phyloP scores from a whole-genome alignment of 2,329 filamentous ascomycete genomes.

The Alternaria solani region DNA sequence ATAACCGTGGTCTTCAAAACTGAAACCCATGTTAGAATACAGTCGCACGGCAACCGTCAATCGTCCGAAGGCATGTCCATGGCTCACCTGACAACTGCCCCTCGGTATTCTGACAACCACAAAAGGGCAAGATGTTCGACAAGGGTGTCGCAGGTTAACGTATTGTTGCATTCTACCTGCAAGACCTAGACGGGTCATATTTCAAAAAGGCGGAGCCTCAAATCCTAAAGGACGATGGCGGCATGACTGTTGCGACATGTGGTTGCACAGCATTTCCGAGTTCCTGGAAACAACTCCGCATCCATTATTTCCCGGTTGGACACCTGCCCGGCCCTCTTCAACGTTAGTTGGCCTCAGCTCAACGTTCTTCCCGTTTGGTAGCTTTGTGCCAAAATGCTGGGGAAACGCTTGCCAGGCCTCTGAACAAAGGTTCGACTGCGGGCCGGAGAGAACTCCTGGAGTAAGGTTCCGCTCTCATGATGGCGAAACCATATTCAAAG shows the following conservation, averaged over 20 bases:
- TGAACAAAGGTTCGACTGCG: background rate
- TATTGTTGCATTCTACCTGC: background rate
- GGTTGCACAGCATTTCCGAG: background rate
- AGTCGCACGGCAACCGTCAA: background rate
- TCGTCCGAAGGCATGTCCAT: background rate
- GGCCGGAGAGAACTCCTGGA: background rate
- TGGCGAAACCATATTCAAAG: background rate
- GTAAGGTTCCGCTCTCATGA: background rate
- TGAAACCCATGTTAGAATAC: slow-evolving; percentile 9
- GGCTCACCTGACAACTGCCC: background rate
- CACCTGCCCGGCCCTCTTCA: background rate
- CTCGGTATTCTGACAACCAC: background rate
- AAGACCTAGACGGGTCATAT: background rate
- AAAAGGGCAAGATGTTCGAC: background rate
- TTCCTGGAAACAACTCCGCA: slow-evolving; percentile 3
- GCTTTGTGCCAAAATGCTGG: background rate
- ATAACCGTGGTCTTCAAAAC: background rate
- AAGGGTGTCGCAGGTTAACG: background rate
- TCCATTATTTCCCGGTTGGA: background rate
- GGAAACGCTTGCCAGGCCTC: background rate
- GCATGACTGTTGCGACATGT: background rate
- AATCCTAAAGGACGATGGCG: background rate
- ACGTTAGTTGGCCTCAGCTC: background rate
- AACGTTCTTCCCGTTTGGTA: slow-evolving; percentile 9
- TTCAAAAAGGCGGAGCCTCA: background rate